phyloP scores from a whole-genome alignment of 352 stramenopile genomes.

The Pythium dissotocum region DNA sequence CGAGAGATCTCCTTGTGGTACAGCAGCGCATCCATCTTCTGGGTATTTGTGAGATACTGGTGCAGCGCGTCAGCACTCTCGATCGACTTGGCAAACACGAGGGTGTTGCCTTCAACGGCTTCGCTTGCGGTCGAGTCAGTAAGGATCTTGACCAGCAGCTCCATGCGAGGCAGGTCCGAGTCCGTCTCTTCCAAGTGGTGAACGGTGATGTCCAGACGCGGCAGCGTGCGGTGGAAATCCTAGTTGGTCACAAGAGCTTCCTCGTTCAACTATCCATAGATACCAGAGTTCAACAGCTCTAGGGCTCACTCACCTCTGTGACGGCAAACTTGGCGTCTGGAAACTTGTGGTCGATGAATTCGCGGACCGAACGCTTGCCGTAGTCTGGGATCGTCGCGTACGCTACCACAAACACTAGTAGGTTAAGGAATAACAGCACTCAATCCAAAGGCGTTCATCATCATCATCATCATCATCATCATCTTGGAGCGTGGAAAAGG shows the following conservation, averaged over 20 bases:
- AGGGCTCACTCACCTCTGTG: constrained; percentile 61
- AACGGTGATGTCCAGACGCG: constrained; percentile 42
- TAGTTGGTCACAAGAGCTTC: constrained; percentile 20
- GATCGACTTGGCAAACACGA: constrained; percentile 79
- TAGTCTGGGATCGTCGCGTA: constrained; percentile 83
- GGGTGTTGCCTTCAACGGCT: constrained; percentile 37
- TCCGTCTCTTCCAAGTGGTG: constrained; percentile 48
- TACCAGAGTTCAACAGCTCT: not conserved
- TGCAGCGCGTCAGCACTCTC: constrained; percentile 61
- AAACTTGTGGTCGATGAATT: constrained; percentile 82
- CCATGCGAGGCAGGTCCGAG: constrained; percentile 23
- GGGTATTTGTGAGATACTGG: constrained; percentile 40
- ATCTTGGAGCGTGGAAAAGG: constrained; percentile 31
- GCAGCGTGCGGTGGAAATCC: constrained; percentile 74
- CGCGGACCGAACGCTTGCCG: constrained; percentile 64
- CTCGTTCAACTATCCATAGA: no score
- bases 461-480: not conserved
- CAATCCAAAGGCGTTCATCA: not conserved
- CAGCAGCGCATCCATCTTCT: constrained; percentile 27
- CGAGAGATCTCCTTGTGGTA: constrained; percentile 73
- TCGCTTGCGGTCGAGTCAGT: constrained; percentile 8
- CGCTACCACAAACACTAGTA: constrained; percentile 20
- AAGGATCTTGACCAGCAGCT: constrained; percentile 58
- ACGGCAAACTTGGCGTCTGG: constrained; percentile 56
- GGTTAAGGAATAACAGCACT: constrained; percentile 22